A percentile compares a stretch with the other conserved stretches of the same genome.
These are phyloP conservation scores for Neonectria hederae DNA, from an alignment of 2,329 filamentous ascomycete genomes.

Conservation along the genomic window DNA sequence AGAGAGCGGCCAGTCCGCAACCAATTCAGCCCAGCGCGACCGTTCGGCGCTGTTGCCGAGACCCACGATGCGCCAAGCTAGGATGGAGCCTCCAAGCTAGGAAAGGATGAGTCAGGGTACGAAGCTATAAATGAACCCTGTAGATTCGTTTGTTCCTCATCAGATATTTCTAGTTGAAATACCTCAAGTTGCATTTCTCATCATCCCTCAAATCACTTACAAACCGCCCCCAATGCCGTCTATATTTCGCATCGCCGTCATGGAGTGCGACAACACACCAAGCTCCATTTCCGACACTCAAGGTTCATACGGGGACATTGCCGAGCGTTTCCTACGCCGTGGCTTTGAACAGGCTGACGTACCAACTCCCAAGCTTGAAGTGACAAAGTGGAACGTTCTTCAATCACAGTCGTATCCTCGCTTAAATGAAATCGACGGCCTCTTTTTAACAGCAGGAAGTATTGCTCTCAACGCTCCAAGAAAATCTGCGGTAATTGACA, in stretches of 20 bases:
- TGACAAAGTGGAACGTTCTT: slow-evolving; percentile 7
- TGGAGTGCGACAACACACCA: slow-evolving; percentile 5
- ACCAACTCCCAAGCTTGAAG: neutral
- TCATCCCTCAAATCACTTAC: neutral
- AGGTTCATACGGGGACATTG: slow-evolving; percentile 5
- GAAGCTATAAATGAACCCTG: neutral
- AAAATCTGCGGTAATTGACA: neutral
- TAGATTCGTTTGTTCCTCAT: neutral
- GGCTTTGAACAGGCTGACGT: neutral
- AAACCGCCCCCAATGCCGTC: neutral
- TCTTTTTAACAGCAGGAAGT: slow-evolving; percentile 15
- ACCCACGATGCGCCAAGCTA: neutral
- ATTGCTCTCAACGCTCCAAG: neutral
- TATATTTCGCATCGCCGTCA: slow-evolving; percentile 4
- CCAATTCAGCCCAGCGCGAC: too few relatives aligned
- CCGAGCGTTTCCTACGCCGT: neutral
- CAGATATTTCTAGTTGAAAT: neutral
- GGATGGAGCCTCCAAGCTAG: neutral
- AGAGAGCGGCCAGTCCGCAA: too few relatives aligned
- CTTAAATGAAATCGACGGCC: neutral
- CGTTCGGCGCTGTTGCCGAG: neutral
- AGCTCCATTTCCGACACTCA: slow-evolving; percentile 4
- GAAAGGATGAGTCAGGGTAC: neutral
- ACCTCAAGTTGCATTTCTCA: neutral
- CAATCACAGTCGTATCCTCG: neutral